Evolutionary conservation across 805 yeast species (phyloP).

Genomic region (Barnettozyma pratensis): DNA sequence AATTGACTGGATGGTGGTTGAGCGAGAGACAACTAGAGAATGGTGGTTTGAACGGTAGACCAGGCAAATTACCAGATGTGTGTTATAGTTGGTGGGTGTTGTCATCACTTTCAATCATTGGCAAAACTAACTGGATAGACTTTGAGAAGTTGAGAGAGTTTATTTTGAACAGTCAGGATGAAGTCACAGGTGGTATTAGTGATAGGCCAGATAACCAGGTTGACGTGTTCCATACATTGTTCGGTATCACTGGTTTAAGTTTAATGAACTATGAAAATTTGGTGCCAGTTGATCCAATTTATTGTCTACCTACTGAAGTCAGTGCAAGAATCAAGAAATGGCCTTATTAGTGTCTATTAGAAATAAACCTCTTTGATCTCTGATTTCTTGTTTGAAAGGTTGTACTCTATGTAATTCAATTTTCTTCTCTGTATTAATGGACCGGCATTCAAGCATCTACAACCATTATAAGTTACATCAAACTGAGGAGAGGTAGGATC

Average conservation of each 20-base stretch:
- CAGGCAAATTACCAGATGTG: constrained; percentile 94
- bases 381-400: constrained; percentile 51
- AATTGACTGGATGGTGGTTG: constrained; percentile 74
- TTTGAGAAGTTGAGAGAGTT: constrained; percentile 54
- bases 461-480: constrained; percentile 76
- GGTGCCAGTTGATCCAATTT: constrained; percentile 72
- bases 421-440: constrained; percentile 41
- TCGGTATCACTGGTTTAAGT: constrained; percentile 86
- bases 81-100: constrained; percentile 98
- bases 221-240: constrained; percentile 89
- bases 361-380: constrained; percentile 42
- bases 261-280: constrained; percentile 60
- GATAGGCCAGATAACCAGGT: constrained; percentile 89
- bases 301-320: constrained; percentile 64
- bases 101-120: constrained; percentile 65
- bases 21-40: constrained; percentile 78
- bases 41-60: constrained; percentile 96
- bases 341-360: constrained; percentile 25
- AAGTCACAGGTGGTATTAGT: constrained; percentile 78
- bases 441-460: constrained; percentile 74
- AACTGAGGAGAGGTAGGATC: constrained; percentile 71
- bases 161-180: constrained; percentile 75
- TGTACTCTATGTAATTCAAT: constrained; percentile 70
- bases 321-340: constrained; percentile 32
- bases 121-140: constrained; percentile 74